These are phyloP conservation scores for Furcasterigmium furcatum DNA, from an alignment of 2,329 filamentous ascomycete species.

Conservation along the genomic window DNA sequence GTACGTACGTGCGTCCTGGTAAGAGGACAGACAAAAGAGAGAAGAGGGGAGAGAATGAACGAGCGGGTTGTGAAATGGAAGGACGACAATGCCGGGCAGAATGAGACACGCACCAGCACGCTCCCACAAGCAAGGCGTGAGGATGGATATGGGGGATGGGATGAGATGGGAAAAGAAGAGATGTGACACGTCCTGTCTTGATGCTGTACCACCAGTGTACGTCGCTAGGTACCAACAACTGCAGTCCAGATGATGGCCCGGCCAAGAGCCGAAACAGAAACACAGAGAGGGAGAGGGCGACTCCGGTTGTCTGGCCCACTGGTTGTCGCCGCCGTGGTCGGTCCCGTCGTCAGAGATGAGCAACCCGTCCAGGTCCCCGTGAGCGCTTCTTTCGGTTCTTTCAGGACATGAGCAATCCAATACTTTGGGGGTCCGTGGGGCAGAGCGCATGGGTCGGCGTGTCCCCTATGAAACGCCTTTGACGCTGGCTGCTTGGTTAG, in stretches of 20 bases:
- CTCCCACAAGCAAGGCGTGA: neutral
- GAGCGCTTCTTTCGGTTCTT: too few species aligned
- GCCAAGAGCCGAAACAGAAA: neutral
- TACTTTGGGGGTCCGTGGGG: too few species aligned
- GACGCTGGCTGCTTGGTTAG: too few species aligned
- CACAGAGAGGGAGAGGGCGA: neutral
- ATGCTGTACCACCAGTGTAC: neutral
- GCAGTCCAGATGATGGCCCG: neutral
- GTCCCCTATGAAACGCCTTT: too few species aligned
- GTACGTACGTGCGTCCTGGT: neutral
- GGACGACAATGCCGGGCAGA: neutral
- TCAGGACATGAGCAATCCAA: too few species aligned
- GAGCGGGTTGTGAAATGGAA: neutral
- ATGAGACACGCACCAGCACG: slow-evolving; percentile 2
- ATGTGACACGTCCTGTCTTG: neutral
- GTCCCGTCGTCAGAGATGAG: too few species aligned
- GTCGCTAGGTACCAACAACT: too few species aligned
- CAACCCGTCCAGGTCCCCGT: too few species aligned
- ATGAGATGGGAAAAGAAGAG: neutral
- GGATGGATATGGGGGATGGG: slow-evolving; percentile 3
- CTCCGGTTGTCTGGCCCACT: slow-evolving; percentile 3
- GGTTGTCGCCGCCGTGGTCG: too few species aligned
- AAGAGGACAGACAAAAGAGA: neutral
- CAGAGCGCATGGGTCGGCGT: too few species aligned
- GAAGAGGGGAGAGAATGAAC: neutral